A percentile compares a stretch with the other conserved stretches of the same genome.
Evolutionary conservation across 805 yeast species (phyloP).

Genomic region (Hanseniaspora pseudoguilliermondii): DNA sequence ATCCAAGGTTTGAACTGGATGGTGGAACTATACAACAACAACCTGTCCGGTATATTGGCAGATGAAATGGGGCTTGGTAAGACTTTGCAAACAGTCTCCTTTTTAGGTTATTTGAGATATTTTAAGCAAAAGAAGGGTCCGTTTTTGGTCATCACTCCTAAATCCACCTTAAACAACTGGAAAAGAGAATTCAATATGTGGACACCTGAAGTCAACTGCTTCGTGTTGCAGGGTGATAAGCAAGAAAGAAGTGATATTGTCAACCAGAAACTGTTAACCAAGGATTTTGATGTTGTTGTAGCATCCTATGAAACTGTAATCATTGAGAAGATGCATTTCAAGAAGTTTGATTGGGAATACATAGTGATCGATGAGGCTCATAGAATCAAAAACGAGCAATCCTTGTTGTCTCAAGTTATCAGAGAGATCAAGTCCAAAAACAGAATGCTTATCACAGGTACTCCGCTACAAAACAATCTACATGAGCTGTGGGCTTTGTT

Average conservation of each 20-base stretch:
- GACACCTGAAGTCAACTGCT: slow-evolving; percentile 67
- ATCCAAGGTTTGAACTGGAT: slow-evolving; percentile 75
- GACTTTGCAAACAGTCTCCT: slow-evolving; percentile 67
- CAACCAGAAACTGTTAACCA: slow-evolving; percentile 35
- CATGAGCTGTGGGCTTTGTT: slow-evolving; percentile 74
- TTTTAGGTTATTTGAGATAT: slow-evolving; percentile 58
- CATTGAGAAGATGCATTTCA: slow-evolving; percentile 54
- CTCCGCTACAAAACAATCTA: slow-evolving; percentile 67
- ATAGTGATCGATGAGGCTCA: slow-evolving; percentile 72
- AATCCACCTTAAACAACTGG: slow-evolving; percentile 74
- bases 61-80: slow-evolving; percentile 84
- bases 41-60: slow-evolving; percentile 63
- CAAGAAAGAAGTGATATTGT: slow-evolving; percentile 49
- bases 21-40: slow-evolving; percentile 52
- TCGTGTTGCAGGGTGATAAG: slow-evolving; percentile 64
- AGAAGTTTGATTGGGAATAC: slow-evolving; percentile 62
- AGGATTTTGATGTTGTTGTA: slow-evolving; percentile 60
- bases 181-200: slow-evolving; percentile 60
- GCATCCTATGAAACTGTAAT: slow-evolving; percentile 69
- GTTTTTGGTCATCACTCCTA: slow-evolving; percentile 63
- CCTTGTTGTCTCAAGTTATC: slow-evolving; percentile 58
- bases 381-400: slow-evolving; percentile 66
- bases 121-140: slow-evolving; percentile 53
- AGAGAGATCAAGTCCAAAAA: slow-evolving; percentile 59
- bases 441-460: slow-evolving; percentile 65